Base-by-base conservation (phyloP, 208 protist genomes). In the Trypanosoma congolense region DNA sequence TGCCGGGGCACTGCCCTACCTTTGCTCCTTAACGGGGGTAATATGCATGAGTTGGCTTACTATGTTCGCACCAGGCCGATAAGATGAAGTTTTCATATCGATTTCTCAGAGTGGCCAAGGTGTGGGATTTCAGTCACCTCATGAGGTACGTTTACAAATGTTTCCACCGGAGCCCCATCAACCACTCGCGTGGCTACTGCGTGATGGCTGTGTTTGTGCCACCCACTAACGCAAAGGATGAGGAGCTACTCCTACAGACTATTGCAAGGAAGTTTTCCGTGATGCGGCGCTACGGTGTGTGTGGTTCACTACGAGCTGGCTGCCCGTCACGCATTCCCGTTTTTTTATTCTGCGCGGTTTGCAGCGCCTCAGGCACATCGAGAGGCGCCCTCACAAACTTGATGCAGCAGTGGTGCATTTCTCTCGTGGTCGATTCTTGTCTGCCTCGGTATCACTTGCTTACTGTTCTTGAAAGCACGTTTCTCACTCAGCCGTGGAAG, bases 401-500 rank as follows among this genome's bases (percentile, higher is more conserved):
- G 4, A 25, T 69, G 26, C 44, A 69, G 41, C 22, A 61, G 18
- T 57, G 21, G 10, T 61, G 54, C 40, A 19, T 69, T 41, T 19
- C 40, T 4, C 12, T 61, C 3, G 43, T 22, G 45, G 14, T 21
- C 4, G 62, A 56, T 3, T 43, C 40, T 1, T 47, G 40, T 16
- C 33, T 44, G 10, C 25, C 55, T 22, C 46, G 48, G 2, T 33
- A 46, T 50, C 43, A 57, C 43, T 26, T 69, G 14, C 24, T 61
- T 43, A 38, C 45, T 24, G 14, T 69, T 0, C 21, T 69, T 21
- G 31, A 61, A 31, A 38, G 53, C 16, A 21, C 24, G 4, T 24
- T 4, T 16, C n/a, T 60, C 21, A 44, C 49, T 35, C 6, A 5
- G 48, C 54, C 62, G n/a, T 69, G 62, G 62, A 46, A 56, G n/a